Conservation (phyloP, 345 rosid genomes). For the Gossypium turneri region DNA sequence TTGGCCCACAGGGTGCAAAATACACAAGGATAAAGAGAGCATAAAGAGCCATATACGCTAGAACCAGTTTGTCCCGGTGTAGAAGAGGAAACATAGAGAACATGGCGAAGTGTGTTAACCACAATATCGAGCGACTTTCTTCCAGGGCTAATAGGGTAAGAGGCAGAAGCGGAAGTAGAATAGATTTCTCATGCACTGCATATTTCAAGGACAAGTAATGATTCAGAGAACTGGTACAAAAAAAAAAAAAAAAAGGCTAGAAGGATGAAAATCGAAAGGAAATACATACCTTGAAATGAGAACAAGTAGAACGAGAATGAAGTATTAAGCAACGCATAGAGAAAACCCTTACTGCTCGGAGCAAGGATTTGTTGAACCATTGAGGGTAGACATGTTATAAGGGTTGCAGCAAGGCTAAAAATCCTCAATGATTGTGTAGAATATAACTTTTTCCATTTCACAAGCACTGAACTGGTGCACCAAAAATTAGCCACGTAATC, state of each 20-base stretch:
- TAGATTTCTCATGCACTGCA: conserved; percentile 98
- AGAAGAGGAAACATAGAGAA: conserved; percentile 96
- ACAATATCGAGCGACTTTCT: conserved; percentile 42
- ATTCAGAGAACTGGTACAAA: conserved; percentile 5
- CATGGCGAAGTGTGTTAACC: conserved; percentile 60
- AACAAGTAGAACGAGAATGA: conserved; percentile 82
- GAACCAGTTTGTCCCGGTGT: conserved; percentile 63
- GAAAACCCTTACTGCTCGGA: conserved; percentile 80
- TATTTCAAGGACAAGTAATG: not conserved
- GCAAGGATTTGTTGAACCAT: conserved; percentile 77
- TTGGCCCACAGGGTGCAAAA: conserved; percentile 36
- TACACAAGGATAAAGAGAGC: conserved; percentile 50
- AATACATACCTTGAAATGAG: conserved; percentile 73
- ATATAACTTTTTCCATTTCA: conserved; percentile 85
- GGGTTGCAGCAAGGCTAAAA: conserved; percentile 59
- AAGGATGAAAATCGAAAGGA: not conserved
- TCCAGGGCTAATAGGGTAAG: conserved; percentile 73
- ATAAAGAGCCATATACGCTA: conserved; percentile 53
- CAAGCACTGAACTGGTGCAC: conserved; percentile 73
- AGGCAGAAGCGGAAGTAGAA: conserved; percentile 84
- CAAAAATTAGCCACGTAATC: conserved; percentile 96
- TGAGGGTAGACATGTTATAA: conserved; percentile 70
- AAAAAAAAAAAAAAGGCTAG: not conserved
- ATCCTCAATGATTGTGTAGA: conserved; percentile 49
- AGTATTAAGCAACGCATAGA: conserved; percentile 70